Conservation (phyloP, 139 green algal species). For the Desmodesmus armatus region DNA sequence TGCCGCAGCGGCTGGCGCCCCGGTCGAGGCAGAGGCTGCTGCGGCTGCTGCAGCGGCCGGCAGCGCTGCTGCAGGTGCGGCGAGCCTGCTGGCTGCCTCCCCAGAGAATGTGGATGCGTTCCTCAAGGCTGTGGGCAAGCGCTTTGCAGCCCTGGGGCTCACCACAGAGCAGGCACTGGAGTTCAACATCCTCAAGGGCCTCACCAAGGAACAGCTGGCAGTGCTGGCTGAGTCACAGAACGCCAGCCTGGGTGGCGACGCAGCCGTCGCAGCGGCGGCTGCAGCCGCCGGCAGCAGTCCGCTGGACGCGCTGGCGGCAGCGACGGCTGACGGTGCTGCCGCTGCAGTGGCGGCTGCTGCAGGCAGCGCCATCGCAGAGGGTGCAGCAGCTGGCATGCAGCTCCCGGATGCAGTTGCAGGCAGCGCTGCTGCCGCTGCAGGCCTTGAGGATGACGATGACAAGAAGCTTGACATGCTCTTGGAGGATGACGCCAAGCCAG, state of each 20-base stretch:
- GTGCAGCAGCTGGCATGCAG: not conserved
- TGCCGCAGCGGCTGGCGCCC: not conserved
- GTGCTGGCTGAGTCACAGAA: slow-evolving; percentile 30
- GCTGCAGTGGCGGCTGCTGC: not conserved
- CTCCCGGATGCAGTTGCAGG: not conserved
- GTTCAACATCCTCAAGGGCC: slow-evolving; percentile 32
- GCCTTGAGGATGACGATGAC: slow-evolving; percentile 37
- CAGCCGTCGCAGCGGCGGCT: not conserved
- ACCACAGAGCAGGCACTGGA: slow-evolving; percentile 43
- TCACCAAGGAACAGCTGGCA: slow-evolving; percentile 40
- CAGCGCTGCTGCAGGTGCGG: not conserved
- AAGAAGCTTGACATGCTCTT: slow-evolving; percentile 29
- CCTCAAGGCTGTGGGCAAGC: slow-evolving; percentile 40
- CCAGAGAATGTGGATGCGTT: slow-evolving; percentile 41
- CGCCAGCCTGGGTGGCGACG: not conserved
- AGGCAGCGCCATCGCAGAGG: not conserved
- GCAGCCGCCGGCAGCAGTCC: slow-evolving; percentile 3
- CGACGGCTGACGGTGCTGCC: not conserved
- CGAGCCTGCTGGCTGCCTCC: not conserved
- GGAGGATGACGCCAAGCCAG: slow-evolving; percentile 18
- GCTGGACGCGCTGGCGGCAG: not conserved
- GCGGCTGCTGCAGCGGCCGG: not conserved
- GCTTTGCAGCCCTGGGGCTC: slow-evolving; percentile 31
- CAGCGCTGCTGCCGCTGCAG: not conserved
- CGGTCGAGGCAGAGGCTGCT: not conserved